Percentiles rank a stretch among this genome's conserved stretches.
Conservation (phyloP, 78 protist genomes). For the Chrysochromulina parva region DNA sequence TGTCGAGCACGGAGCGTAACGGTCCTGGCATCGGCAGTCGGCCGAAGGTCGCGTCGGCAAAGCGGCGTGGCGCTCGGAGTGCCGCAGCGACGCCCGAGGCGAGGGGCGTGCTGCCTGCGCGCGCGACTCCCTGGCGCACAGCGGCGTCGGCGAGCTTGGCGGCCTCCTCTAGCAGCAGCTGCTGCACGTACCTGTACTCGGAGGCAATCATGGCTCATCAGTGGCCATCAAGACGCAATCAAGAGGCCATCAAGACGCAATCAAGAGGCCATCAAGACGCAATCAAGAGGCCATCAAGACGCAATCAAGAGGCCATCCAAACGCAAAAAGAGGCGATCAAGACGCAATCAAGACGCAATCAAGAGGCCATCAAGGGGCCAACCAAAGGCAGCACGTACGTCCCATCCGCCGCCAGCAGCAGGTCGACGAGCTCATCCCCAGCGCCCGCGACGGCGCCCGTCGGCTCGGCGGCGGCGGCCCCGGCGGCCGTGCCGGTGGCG, state of each 20-base stretch:
- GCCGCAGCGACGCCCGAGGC: not conserved
- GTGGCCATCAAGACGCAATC: no score
- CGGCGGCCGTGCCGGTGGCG: not conserved
- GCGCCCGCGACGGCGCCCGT: not conserved
- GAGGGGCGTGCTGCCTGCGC: not conserved
- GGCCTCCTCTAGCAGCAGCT: slow-evolving; percentile 23
- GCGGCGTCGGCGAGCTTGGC: not conserved
- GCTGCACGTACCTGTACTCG: not conserved
- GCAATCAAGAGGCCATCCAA: no score
- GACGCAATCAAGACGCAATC: no score
- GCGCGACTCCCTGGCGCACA: not conserved
- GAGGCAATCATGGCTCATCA: no score
- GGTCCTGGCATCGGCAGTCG: not conserved
- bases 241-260: no score
- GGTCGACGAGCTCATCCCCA: not conserved
- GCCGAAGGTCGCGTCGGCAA: not conserved
- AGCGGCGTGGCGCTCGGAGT: not conserved
- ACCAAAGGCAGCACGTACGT: not conserved
- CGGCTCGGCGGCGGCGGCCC: not conserved
- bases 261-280: no score
- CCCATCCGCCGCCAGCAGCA: not conserved
- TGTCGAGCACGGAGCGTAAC: not conserved
- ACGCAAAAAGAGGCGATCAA: no score
- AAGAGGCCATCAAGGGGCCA: no score
- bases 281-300: no score